Evolutionary conservation across 371 early-diverging fungal species (phyloP), one percentile per base, ranked within the genome.

Genomic region (Syncephalastrum contaminatum): DNA sequence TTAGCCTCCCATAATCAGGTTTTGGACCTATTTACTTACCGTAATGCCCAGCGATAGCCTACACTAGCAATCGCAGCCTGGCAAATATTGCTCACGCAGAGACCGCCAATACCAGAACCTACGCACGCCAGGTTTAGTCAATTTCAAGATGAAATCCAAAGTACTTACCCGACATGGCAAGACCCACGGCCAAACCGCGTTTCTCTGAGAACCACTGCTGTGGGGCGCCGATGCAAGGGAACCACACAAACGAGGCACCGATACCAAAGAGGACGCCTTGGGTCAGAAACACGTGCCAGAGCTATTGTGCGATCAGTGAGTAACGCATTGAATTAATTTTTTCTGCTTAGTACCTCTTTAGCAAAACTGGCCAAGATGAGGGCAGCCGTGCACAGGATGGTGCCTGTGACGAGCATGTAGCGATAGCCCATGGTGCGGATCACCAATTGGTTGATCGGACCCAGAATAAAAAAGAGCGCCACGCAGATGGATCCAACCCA

Each of bases 261-360:
- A 88, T 60, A 1, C 90, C 90, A 54, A 84, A 83, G n/a, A 88
- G 41, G 2, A 89, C 58, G 22, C 90, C 89, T 53, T 89, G 89
- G 1, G 88, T 87, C 42, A 89, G 48, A 42, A 80, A 81, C 20
- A 88, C 55, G 27, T 88, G 88, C 88, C 88, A 89, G 0, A 86
- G 42, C 59, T 59, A 16, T 36, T 2, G 14, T n/a, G 25, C 36
- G 12, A 30, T 30, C 8, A 30, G 12, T 5, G 3, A 4, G 4
- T 6, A 27, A 25, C 36, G 13, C 18, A 12, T 1, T 8, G 24
- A 16, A 19, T 12, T 36, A 6, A n/a, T 46, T 46, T 25, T 0
- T 40, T n/a, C 42, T 20, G 41, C 14, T 41, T 30, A 20, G 41
- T 82, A 57, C 62, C 53, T 62, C 50, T 4, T 66, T 73, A 14